These are phyloP conservation scores for Chalara sp. DNA, from an alignment of 2,329 filamentous ascomycete species.

Conservation along the genomic window DNA sequence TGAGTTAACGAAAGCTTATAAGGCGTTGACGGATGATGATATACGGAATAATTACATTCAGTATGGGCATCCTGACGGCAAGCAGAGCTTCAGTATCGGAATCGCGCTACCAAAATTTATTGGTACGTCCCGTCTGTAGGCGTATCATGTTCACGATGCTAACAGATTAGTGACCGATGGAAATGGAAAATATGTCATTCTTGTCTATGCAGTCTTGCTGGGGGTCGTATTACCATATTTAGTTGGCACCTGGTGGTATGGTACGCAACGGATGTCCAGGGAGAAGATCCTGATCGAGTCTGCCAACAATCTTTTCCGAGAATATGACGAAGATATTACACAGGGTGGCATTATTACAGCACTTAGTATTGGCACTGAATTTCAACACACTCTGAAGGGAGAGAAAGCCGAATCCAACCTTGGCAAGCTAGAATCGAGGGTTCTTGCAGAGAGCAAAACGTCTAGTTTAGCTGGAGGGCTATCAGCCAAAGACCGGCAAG, in stretches of 20 bases:
- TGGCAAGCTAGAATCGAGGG: slow-evolving; percentile 75
- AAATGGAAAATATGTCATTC: slow-evolving; percentile 89
- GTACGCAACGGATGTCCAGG: slow-evolving; percentile 85
- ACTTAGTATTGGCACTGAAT: slow-evolving; percentile 82
- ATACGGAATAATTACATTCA: slow-evolving; percentile 95
- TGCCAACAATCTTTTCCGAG: slow-evolving; percentile 88
- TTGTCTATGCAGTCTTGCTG: slow-evolving; percentile 82
- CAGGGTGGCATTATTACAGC: slow-evolving; percentile 74
- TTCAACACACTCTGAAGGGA: slow-evolving; percentile 66
- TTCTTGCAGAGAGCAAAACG: slow-evolving; percentile 55
- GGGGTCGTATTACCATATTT: slow-evolving; percentile 88
- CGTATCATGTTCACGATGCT: too few relatives aligned
- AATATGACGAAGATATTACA: slow-evolving; percentile 80
- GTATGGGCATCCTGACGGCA: slow-evolving; percentile 94
- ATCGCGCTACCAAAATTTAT: slow-evolving; percentile 93
- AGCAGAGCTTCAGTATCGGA: slow-evolving; percentile 96
- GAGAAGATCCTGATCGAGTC: slow-evolving; percentile 90
- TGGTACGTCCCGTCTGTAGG: too few relatives aligned
- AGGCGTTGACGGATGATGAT: slow-evolving; percentile 94
- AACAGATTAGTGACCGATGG: slow-evolving; percentile 62
- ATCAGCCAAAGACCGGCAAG: slow-evolving; percentile 65
- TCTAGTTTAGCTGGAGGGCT: slow-evolving; percentile 51
- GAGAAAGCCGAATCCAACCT: slow-evolving; percentile 75
- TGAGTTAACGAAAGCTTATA: slow-evolving; percentile 95
- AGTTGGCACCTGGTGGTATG: slow-evolving; percentile 98